Conservation (phyloP, 352 stramenopile genomes). For the Globisporangium carolinianum region DNA sequence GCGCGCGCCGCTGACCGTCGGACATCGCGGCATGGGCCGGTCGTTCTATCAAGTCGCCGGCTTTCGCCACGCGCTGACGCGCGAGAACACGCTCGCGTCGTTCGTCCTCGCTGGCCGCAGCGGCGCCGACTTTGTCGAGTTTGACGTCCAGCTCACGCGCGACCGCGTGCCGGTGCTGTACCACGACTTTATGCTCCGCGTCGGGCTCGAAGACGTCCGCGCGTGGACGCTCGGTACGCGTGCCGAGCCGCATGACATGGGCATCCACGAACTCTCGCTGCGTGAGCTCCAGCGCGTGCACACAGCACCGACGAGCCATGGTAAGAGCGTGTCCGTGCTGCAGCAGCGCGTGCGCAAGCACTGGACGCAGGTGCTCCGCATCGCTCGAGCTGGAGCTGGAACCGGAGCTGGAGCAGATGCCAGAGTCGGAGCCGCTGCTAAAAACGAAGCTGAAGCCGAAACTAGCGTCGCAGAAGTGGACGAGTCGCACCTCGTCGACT, state of each 20-base stretch:
- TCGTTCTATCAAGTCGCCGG: constrained; percentile 64
- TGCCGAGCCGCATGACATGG: constrained; percentile 53
- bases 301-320: constrained; percentile 31
- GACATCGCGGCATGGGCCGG: constrained; percentile 71
- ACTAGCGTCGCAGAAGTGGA: constrained; percentile 6
- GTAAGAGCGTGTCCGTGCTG: constrained; percentile 21
- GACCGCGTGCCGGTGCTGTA: constrained; percentile 71
- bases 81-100: constrained; percentile 73
- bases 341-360: constrained; percentile 66
- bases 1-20: constrained; percentile 43
- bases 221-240: constrained; percentile 35
- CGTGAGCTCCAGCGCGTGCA: constrained; percentile 49
- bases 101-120: constrained; percentile 61
- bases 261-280: constrained; percentile 62
- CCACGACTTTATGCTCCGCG: constrained; percentile 69
- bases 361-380: constrained; percentile 18
- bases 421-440: no score
- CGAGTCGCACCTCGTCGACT: constrained; percentile 57
- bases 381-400: no score
- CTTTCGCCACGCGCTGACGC: constrained; percentile 48
- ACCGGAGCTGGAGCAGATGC: background rate
- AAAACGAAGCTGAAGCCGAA: no score
- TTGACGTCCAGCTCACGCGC: constrained; percentile 80
- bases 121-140: constrained; percentile 77
- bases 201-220: constrained; percentile 51